phyloP scores from a whole-genome alignment of 345 rosid genomes.

The Cochlearia excelsa region DNA sequence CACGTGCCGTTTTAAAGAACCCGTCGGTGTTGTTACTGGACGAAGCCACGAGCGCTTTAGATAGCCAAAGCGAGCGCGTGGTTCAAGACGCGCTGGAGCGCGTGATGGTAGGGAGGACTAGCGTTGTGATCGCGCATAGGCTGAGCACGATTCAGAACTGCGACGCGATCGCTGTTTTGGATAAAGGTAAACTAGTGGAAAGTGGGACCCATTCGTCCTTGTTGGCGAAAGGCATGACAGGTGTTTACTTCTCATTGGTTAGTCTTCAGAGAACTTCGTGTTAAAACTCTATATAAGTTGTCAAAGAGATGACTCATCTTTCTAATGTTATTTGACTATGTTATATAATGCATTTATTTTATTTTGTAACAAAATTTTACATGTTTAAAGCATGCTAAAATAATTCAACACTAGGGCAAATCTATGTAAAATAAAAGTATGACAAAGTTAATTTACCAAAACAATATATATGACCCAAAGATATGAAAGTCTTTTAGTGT shows the following conservation, averaged over 20 bases:
- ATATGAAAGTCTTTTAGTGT: no score
- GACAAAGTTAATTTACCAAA: no score
- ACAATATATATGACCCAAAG: no score
- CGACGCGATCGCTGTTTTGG: conserved; percentile 49
- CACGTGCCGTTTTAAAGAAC: conserved; percentile 53
- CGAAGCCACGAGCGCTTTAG: conserved; percentile 71
- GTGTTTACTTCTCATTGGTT: conserved; percentile 54
- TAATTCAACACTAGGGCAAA: no score
- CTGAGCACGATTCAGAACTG: conserved; percentile 53
- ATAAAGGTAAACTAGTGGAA: conserved; percentile 52
- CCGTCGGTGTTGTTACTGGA: conserved; percentile 50
- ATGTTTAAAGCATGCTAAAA: no score
- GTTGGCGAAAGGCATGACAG: conserved; percentile 42
- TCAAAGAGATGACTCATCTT: no score
- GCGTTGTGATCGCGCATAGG: conserved; percentile 63
- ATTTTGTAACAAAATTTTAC: no score
- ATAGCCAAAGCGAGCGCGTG: conserved; percentile 52
- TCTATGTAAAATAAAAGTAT: no score
- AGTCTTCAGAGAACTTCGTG: conserved; percentile 34
- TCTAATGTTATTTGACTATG: no score
- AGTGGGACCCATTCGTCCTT: conserved; percentile 54
- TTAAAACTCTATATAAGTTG: no score
- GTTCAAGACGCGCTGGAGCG: conserved; percentile 57
- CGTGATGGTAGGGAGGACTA: conserved; percentile 57
- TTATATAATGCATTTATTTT: no score